Base-by-base conservation (phyloP, 2,329 filamentous ascomycete species). In the Xylaria digitata region DNA sequence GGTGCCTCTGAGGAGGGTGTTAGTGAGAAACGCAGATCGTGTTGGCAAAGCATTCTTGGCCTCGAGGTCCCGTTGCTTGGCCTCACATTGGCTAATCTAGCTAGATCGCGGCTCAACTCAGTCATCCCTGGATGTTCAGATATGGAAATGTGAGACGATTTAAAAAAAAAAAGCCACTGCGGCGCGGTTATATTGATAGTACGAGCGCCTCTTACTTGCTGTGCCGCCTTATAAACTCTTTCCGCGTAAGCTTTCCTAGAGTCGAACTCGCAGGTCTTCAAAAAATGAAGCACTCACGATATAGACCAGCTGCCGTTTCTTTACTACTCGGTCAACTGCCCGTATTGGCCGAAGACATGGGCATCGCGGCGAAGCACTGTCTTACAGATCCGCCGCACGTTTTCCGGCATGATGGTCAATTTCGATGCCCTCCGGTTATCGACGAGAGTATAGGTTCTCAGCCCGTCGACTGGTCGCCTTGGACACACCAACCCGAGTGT, bases 401-500 rank as follows among this genome's bases (percentile, higher is more conserved):
- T 30, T 52, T 73, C 17, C 68, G 65, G 43, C 53, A 63, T 9
- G 65, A 71, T 42, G 43, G 32, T 6, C 70, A 67, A 21, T 37
- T 71, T 40, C 67, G 66, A 56, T 75, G 74, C 19, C 66, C 72
- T 26, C 64, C 61, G 4, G 67, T 61, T 19, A 61, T 75, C 26
- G 74, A 75, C 52, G 71, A 63, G 34, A 68, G n/a, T 43, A 63
- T 55, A 6, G 59, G 69, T 17, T 34, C 64, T 2, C 30, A 66
- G 21, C 71, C 70, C 1, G 58, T 74, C 32, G 70, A 74, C 63
- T 75, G 69, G 70, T 74, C 73, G 9, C 74, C 74, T 6, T 75
- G 73, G 74, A 74, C 73, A 13, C 72, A 75, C 54, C 56, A 58
- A 19, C 72, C 72, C 1, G 58, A 69, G 4, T 75, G 74, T 30